Evolutionary conservation across 495 filamentous ascomycete genomes (phyloP), one percentile per base, ranked within the genome.

Genomic region (Podospora tetraspora): DNA sequence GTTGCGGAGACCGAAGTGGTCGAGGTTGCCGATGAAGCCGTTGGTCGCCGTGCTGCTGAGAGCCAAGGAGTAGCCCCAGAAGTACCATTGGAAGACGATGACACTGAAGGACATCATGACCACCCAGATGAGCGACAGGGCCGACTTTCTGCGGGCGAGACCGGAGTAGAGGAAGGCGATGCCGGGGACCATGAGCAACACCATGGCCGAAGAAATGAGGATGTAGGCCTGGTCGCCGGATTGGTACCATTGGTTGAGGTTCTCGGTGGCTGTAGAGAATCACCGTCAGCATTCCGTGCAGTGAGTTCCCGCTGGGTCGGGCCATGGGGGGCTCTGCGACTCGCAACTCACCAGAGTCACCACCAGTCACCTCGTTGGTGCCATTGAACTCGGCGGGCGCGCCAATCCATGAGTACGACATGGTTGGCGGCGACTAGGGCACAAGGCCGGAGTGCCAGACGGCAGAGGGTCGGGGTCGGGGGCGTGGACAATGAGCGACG

Each of bases 151-250:
- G 63, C 96, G 91, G 9, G 95, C 96, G 24, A 99, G 90, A 73
- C 95, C 96, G n/a, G 93, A 97, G 84, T 99, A 99, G 85, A 98
- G 95, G 84, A 98, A 96, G 24, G 93, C 94, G 80, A 97, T 91
- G 66, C 94, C 94, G 16, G 94, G 94, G 71, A 97, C 82, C 93
- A 97, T 97, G 80, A 96, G 79, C 80, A 99, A 79, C 63, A 99
- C 95, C 95, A 99, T 97, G 73, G 91, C 94, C 65, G 94, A 89
- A 60, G 92, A 84, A 56, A 98, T 82, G 74, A 99, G 86, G 79
- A 99, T 97, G 82, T 93, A 99, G 77, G 92, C 91, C 79, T 84
- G 82, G 71, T 87, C 85, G 65, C 85, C 85, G 3, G 84, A 78
- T 65, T 81, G 76, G 74, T 82, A 85, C 92, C 93, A 94, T 89